Percentiles rank a stretch among this genome's conserved stretches.
phyloP scores from a whole-genome alignment of 2,329 filamentous ascomycete genomes.

The Tolypocladium album region DNA sequence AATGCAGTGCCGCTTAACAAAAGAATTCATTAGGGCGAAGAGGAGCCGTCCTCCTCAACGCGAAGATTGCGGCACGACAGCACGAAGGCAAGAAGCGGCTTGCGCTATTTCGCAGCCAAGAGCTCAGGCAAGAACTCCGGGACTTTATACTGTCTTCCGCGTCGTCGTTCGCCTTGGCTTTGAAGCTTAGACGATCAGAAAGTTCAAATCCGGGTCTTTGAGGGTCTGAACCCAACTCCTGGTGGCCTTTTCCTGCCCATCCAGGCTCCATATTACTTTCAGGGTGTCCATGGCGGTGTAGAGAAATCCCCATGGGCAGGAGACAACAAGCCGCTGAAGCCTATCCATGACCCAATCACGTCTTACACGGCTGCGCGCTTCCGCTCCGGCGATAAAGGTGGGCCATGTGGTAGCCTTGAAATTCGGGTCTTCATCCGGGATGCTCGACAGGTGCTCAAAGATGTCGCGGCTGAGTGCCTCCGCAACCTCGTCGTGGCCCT shows the following conservation, averaged over 20 bases:
- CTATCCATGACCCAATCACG: slow-evolving; percentile 39
- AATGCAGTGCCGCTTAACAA: too few species aligned
- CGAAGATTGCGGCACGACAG: too few species aligned
- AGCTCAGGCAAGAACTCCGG: too few species aligned
- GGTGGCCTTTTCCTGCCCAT: slow-evolving; percentile 16
- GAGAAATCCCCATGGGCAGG: slow-evolving; percentile 38
- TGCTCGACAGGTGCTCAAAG: slow-evolving; percentile 32
- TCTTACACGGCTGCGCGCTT: slow-evolving; percentile 28
- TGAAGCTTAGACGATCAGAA: slow-evolving; percentile 28
- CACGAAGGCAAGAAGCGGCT: too few species aligned
- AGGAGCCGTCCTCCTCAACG: too few species aligned
- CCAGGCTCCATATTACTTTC: slow-evolving; percentile 29
- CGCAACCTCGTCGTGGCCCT: slow-evolving; percentile 15
- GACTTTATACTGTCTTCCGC: too few species aligned
- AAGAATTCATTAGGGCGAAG: too few species aligned
- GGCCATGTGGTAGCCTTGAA: slow-evolving; percentile 49
- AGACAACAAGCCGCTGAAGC: slow-evolving; percentile 25
- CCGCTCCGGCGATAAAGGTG: slow-evolving; percentile 44
- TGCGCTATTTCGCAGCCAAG: too few species aligned
- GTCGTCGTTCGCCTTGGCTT: not conserved
- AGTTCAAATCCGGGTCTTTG: slow-evolving; percentile 28
- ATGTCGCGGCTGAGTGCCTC: slow-evolving; percentile 32
- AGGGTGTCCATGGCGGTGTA: slow-evolving; percentile 35
- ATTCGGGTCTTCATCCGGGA: slow-evolving; percentile 37
- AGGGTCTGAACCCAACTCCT: slow-evolving; percentile 33